Evolutionary conservation across 768 basidiomycete genomes (phyloP).

Genomic region (Tulasnella sp.): DNA sequence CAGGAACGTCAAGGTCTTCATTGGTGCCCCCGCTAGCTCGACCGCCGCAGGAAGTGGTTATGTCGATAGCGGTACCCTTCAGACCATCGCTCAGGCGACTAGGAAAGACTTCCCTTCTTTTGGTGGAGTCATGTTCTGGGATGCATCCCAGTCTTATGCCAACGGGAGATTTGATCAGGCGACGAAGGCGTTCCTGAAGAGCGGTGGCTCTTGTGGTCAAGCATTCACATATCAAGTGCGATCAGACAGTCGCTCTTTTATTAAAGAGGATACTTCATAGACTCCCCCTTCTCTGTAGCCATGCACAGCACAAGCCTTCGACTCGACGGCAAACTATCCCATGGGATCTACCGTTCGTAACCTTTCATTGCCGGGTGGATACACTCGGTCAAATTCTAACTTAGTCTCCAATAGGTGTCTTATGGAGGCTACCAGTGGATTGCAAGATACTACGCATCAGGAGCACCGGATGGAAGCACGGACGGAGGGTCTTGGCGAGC

Average conservation of each 20-base stretch:
- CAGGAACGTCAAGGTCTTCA: conserved; percentile 47
- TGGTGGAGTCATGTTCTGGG: conserved; percentile 19
- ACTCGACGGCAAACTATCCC: not conserved
- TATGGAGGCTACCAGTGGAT: conserved; percentile 15
- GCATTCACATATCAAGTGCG: too few relatives aligned
- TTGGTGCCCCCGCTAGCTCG: conserved; percentile 50
- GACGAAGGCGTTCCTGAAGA: conserved; percentile 12
- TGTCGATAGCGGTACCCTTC: not conserved
- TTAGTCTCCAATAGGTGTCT: not conserved
- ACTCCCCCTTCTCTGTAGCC: not conserved
- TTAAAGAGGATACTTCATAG: not conserved
- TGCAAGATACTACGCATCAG: conserved; percentile 13
- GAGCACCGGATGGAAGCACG: not conserved
- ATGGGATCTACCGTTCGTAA: conserved; percentile 1
- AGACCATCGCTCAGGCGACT: conserved; percentile 4
- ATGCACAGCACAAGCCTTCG: conserved; percentile 6
- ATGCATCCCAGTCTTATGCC: conserved; percentile 16
- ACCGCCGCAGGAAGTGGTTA: conserved; percentile 51
- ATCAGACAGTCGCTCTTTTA: too few relatives aligned
- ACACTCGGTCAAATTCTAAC: not conserved
- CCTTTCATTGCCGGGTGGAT: not conserved
- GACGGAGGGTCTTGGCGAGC: conserved; percentile 14
- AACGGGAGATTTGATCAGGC: conserved; percentile 8
- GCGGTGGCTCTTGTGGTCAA: conserved; percentile 5
- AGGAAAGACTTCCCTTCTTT: conserved; percentile 16